Evolutionary conservation across 345 rosid species (phyloP), one percentile per base, ranked within the genome.

Genomic region (Clausena lansium): DNA sequence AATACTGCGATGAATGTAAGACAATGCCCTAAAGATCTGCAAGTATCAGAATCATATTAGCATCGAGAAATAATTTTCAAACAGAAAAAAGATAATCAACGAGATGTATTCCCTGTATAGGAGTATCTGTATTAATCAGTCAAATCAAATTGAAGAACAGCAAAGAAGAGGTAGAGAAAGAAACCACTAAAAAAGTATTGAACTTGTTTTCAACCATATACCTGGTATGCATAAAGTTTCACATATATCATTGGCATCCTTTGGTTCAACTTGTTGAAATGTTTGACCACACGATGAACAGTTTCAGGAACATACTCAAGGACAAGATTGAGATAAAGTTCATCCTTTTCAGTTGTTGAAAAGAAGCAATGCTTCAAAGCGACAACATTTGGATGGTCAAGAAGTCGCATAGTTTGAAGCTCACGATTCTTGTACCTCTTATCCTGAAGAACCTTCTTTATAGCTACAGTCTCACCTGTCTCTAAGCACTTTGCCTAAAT

Each of bases 221-320:
- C 99, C 98, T 96, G 99, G 79, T 96, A 96, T 0, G 95, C 86
- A 77, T 96, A 96, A 38, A 96, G 97, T 50, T 96, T 94, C 69
- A 92, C 97, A 82, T 96, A 92, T 76, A 96, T 88, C 76, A 92
- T 78, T 32, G 99, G 99, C 97, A 96, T 91, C 83, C 91, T 84
- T 80, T 96, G 99, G 76, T 83, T 96, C 86, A 94, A 81, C 86
- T 91, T 92, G 88, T 90, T 91, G 84, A 92, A 88, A 81, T 96
- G 99, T 83, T 92, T 94, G 82, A 92, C 85, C 80, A 96, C 97
- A 14, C 97, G 97, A 71, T 96, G 91, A 79, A 94, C 91, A 24
- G 97, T 96, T 80, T 96, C 99, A 47, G 99, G 97, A 9, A 96
- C 98, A 77, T 94, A 96, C 80, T 96, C 99, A 67, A 96, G 97